Conservation (phyloP, 75 land plant species). For the Sequoia sempervirens region DNA sequence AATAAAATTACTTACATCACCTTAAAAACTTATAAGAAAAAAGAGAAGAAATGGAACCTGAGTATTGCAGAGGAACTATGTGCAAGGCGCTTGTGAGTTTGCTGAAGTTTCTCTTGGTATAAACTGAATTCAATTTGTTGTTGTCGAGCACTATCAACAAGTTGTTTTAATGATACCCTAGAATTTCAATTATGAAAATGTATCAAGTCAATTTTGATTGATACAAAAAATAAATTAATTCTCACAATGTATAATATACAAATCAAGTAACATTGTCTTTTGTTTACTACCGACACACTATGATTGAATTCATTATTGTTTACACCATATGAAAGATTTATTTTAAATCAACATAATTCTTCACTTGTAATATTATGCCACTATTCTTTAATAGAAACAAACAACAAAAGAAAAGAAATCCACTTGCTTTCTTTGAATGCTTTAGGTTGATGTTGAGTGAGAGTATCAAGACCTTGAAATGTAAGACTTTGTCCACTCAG, state of each 20-base stretch:
- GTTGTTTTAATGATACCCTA: slow-evolving; percentile 41
- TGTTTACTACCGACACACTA: background rate
- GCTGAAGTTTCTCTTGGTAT: slow-evolving; percentile 55
- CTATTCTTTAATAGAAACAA: background rate
- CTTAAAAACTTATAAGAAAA: background rate
- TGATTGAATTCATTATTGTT: background rate
- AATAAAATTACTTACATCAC: background rate
- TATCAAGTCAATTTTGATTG: background rate
- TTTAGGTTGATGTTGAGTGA: slow-evolving; percentile 52
- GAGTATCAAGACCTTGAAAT: slow-evolving; percentile 43
- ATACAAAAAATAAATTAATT: background rate
- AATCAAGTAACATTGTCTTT: background rate
- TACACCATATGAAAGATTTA: background rate
- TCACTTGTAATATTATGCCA: background rate
- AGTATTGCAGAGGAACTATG: slow-evolving; percentile 67
- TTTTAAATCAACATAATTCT: background rate
- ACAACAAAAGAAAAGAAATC: background rate
- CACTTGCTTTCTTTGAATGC: slow-evolving; percentile 77
- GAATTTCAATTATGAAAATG: background rate
- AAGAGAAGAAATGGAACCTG: slow-evolving; percentile 38
- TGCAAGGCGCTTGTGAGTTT: slow-evolving; percentile 50
- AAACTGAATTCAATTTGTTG: slow-evolving; percentile 64
- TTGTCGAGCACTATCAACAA: slow-evolving; percentile 47
- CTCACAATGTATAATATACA: background rate
- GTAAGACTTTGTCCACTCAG: slow-evolving; percentile 57